phyloP scores from a whole-genome alignment of 805 yeast species.

The Sugiyamaella americana region DNA sequence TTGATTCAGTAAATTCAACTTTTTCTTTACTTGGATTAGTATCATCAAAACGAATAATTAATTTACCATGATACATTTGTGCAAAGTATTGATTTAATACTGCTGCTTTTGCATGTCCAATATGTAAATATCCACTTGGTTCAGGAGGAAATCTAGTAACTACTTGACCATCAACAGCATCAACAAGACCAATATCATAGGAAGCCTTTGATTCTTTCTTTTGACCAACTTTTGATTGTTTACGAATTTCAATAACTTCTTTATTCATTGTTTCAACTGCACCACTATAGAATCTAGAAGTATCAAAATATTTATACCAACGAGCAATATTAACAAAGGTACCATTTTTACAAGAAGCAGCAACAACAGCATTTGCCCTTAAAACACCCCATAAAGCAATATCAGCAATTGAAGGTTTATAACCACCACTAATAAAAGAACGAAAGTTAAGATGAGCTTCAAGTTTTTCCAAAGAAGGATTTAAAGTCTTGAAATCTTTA shows the following conservation, averaged over 20 bases:
- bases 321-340: conserved; percentile 82
- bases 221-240: conserved; percentile 55
- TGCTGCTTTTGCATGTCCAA: conserved; percentile 99
- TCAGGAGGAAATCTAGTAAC: conserved; percentile 99
- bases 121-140: conserved; percentile 98
- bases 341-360: conserved; percentile 79
- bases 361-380: conserved; percentile 89
- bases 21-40: conserved; percentile 98
- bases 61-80: conserved; percentile 88
- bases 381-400: conserved; percentile 89
- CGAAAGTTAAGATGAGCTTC: conserved; percentile 82
- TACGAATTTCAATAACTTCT: conserved; percentile 67
- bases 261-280: conserved; percentile 61
- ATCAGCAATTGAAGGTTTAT: conserved; percentile 68
- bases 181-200: conserved; percentile 86
- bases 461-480: conserved; percentile 69
- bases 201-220: conserved; percentile 93
- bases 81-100: conserved; percentile 95
- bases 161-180: conserved; percentile 89
- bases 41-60: conserved; percentile 95
- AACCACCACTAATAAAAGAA: conserved; percentile 61
- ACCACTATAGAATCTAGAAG: conserved; percentile 56
- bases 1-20: conserved; percentile 88
- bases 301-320: conserved; percentile 80
- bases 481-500: conserved; percentile 83